Percentiles rank a stretch among this genome's conserved stretches.
These are phyloP conservation scores for Tylopilus sp. DNA, from an alignment of 768 basidiomycete genomes.

Conservation along the genomic window DNA sequence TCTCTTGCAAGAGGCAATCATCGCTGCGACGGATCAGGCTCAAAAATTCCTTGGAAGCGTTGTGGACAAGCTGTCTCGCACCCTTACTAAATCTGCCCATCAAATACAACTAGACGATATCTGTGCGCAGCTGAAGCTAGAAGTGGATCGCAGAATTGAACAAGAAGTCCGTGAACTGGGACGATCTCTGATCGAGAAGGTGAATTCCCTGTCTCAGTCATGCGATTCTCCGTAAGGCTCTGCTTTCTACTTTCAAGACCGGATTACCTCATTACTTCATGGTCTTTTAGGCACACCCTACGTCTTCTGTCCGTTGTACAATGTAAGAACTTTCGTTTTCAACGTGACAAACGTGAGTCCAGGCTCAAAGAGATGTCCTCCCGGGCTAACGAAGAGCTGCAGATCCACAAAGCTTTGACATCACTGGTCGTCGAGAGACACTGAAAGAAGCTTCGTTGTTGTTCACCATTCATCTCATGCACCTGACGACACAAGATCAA, in stretches of 20 bases:
- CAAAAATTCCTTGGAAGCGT: conserved; percentile 16
- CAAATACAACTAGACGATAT: conserved; percentile 18
- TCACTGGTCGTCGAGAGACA: conserved; percentile 18
- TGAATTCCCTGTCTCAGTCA: conserved; percentile 17
- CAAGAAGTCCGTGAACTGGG: conserved; percentile 12
- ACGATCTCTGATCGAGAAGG: conserved; percentile 15
- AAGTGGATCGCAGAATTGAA: conserved; percentile 13
- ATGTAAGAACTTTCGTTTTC: neutral
- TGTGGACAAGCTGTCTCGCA: conserved; percentile 20
- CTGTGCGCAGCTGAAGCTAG: conserved; percentile 11
- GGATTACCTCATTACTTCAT: neutral
- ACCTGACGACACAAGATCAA: conserved; percentile 28
- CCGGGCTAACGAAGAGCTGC: neutral
- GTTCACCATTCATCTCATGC: conserved; percentile 28
- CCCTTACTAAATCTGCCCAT: conserved; percentile 6
- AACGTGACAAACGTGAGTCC: conserved; percentile 4
- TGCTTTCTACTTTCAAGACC: neutral
- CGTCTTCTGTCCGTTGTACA: conserved; percentile 8
- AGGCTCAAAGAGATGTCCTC: neutral
- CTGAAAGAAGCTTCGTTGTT: conserved; percentile 19
- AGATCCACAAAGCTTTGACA: conserved; percentile 16
- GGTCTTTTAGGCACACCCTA: conserved; percentile 14
- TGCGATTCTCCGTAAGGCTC: conserved; percentile 16
- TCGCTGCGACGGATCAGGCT: conserved; percentile 12
- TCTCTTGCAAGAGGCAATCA: conserved; percentile 14